Evolutionary conservation across 768 basidiomycete genomes (phyloP).

Genomic region (Lepiota brunneoincarnata): DNA sequence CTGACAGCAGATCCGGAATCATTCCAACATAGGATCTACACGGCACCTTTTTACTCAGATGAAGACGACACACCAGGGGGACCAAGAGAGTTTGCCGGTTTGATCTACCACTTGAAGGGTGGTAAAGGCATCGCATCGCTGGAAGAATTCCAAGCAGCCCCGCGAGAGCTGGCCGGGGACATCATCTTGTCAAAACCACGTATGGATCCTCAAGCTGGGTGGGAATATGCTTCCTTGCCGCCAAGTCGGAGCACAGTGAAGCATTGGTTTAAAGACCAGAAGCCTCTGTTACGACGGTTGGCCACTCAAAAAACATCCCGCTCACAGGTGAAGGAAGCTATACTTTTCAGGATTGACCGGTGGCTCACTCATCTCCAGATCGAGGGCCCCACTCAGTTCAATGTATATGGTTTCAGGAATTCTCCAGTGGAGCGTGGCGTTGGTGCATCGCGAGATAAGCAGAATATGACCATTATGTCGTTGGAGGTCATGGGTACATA

Average conservation of each 20-base stretch:
- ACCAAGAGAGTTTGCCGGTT: conserved; percentile 77
- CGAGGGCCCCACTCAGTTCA: conserved; percentile 73
- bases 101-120: conserved; percentile 70
- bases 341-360: neutral
- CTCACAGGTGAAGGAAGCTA: conserved; percentile 49
- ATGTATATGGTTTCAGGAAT: conserved; percentile 64
- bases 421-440: conserved; percentile 33
- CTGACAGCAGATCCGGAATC: conserved; percentile 42
- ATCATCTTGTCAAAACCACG: neutral
- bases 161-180: neutral
- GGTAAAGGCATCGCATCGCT: conserved; percentile 54
- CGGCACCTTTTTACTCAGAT: conserved; percentile 77
- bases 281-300: conserved; percentile 14
- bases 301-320: conserved; percentile 20
- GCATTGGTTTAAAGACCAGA: conserved; percentile 40
- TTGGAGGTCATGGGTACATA: conserved; percentile 82
- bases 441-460: conserved; percentile 47
- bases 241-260: conserved; percentile 59
- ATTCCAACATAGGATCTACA: conserved; percentile 64
- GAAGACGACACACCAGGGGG: conserved; percentile 63
- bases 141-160: conserved; percentile 51
- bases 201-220: conserved; percentile 44
- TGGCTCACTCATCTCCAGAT: conserved; percentile 37
- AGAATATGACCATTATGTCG: conserved; percentile 76
- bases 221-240: conserved; percentile 78